Base-by-base conservation (phyloP, 345 rosid species). In the Gossypium bickii region DNA sequence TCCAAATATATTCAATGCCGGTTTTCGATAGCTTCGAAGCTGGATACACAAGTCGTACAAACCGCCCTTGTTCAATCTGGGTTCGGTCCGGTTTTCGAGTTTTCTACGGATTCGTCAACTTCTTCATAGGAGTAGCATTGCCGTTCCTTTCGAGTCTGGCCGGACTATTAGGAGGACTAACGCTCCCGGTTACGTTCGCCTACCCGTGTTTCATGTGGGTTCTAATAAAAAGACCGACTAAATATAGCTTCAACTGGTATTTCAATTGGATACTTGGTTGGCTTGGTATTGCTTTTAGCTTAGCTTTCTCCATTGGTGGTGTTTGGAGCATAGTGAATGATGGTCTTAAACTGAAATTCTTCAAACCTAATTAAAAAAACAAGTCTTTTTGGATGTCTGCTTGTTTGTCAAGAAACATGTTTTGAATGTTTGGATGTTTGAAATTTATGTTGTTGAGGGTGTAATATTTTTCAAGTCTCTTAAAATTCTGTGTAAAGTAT, bases 151-250 rank as follows among this genome's bases (percentile, higher is more conserved):
- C 97, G 17, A 92, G 97, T 71, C 95, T 94, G 1, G 97, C 98
- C 2, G 98, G 98, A 29, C 81, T 94, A 60, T 77, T 94, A 25
- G 98, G 98, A 71, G 98, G 98, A 70, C 92, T 94, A 51, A 94
- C 97, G 6, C 95, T 94, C 27, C 98, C 97, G 0, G 97, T 94
- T 74, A 92, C 98, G 20, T 92, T 92, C 76, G 98, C 98, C 4
- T 94, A 94, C 77, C 97, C 98, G 20, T 94, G 98, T 89, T 94
- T 94, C 91, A 92, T 94, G 97, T 94, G 98, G 98, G 94, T 87
- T 12, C 92, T 94, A 17, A 92, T 94, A 7, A 92, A 91, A 81
- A 91, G 78, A 74, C 97, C 98, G 0, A 52, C 86, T 0, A 94
- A 89, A 75, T 92, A 88, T 82, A 94, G 97, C 87, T 92, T 94